phyloP scores from a whole-genome alignment of 2,329 filamentous ascomycete species.

The Geosmithia morbida region DNA sequence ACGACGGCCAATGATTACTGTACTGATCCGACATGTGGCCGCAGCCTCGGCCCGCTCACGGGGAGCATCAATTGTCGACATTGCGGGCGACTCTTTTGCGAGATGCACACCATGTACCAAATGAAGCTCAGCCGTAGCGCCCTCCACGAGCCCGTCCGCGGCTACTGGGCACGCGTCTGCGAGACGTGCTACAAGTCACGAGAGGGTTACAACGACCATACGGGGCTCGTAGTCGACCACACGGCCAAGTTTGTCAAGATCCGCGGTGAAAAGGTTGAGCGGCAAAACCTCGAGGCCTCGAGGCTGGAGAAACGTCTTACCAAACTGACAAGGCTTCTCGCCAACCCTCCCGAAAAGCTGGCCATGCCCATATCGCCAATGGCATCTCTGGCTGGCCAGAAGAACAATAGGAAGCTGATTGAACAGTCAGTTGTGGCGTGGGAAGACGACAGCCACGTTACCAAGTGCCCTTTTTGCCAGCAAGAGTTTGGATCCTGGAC shows the following conservation, averaged over 20 bases:
- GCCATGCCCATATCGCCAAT: constrained; percentile 40
- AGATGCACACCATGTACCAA: constrained; percentile 98
- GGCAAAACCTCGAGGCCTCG: constrained; percentile 75
- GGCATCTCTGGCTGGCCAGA: constrained; percentile 49
- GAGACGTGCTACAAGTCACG: constrained; percentile 99
- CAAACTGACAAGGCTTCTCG: constrained; percentile 73
- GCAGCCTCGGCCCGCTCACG: constrained; percentile 62
- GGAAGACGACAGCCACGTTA: constrained; percentile 78
- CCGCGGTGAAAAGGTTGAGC: constrained; percentile 68
- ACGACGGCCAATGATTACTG: constrained; percentile 62
- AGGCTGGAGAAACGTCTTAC: constrained; percentile 84
- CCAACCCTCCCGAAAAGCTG: constrained; percentile 57
- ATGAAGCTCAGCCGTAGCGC: constrained; percentile 92
- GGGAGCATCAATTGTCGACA: constrained; percentile 87
- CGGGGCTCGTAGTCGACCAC: constrained; percentile 57
- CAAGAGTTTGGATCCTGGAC: constrained; percentile 92
- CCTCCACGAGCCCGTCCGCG: constrained; percentile 75
- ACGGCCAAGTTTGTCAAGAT: constrained; percentile 54
- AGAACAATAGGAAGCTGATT: constrained; percentile 61
- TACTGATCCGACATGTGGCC: constrained; percentile 75
- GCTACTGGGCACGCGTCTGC: constrained; percentile 88
- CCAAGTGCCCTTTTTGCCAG: constrained; percentile 82
- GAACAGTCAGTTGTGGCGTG: constrained; percentile 91
- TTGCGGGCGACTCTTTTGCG: constrained; percentile 87
- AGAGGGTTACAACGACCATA: constrained; percentile 87